phyloP scores from a whole-genome alignment of 1,284 basidiomycete species.

The Golubevia sp. region DNA sequence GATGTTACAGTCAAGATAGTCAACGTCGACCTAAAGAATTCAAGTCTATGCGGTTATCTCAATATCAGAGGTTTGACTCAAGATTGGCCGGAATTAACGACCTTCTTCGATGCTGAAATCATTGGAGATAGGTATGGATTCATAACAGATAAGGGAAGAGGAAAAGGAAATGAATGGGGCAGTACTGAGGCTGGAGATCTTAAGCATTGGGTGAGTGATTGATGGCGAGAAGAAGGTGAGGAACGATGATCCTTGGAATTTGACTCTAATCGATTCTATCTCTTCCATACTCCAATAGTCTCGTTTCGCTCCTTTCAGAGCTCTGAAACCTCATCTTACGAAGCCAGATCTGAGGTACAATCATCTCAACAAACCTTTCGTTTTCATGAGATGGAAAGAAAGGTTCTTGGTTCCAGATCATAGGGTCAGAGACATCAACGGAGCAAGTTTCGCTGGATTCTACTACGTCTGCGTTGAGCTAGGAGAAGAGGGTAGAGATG shows the following conservation, averaged over 20 bases:
- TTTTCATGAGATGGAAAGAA: slow-evolving; percentile 97
- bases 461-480: slow-evolving; percentile 84
- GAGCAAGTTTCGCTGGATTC: slow-evolving; percentile 92
- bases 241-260: no score
- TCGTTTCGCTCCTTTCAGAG: slow-evolving; percentile 39
- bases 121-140: slow-evolving; percentile 25
- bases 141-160: background rate
- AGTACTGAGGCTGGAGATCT: slow-evolving; percentile 48
- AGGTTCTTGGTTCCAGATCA: slow-evolving; percentile 92
- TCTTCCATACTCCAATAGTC: slow-evolving; percentile 7
- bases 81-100: slow-evolving; percentile 59
- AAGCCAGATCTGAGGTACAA: slow-evolving; percentile 35
- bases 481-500: slow-evolving; percentile 9
- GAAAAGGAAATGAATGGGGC: slow-evolving; percentile 42
- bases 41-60: slow-evolving; percentile 53
- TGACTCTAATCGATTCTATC: background rate
- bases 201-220: slow-evolving; percentile 40
- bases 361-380: slow-evolving; percentile 57
- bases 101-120: slow-evolving; percentile 59
- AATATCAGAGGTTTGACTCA: slow-evolving; percentile 57
- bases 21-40: slow-evolving; percentile 48
- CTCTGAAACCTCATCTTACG: slow-evolving; percentile 21
- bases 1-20: slow-evolving; percentile 51
- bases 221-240: background rate
- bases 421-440: slow-evolving; percentile 88